phyloP scores from a whole-genome alignment of 306 rosid genomes.

The Calophaca sinica region DNA sequence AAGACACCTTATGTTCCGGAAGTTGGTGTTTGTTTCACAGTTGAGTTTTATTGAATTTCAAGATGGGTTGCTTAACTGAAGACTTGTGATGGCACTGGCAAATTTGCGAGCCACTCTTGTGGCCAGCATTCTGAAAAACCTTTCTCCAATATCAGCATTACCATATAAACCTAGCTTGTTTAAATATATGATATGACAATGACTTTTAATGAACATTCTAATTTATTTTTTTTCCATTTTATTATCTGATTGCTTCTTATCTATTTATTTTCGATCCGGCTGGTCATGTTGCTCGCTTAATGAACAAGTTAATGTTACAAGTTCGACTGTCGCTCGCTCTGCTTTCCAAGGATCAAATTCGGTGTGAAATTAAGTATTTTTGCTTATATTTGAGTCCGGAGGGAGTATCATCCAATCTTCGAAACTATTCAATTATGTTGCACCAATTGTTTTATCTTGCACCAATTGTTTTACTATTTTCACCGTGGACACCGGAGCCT shows the following conservation, averaged over 20 bases:
- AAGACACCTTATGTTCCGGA: constrained; percentile 35
- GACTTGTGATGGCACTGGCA: constrained; percentile 33
- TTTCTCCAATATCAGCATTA: background rate
- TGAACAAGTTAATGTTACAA: too few relatives aligned
- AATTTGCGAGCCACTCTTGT: constrained; percentile 42
- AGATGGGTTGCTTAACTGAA: constrained; percentile 28
- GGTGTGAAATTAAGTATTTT: too few relatives aligned
- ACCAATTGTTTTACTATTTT: too few relatives aligned
- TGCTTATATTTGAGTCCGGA: too few relatives aligned
- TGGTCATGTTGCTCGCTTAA: too few relatives aligned
- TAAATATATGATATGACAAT: constrained; percentile 18
- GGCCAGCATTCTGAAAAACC: constrained; percentile 24
- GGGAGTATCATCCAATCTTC: too few relatives aligned
- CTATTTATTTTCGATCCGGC: background rate
- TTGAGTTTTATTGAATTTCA: constrained; percentile 40
- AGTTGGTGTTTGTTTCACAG: constrained; percentile 43
- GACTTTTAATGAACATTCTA: constrained; percentile 1
- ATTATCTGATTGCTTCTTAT: background rate
- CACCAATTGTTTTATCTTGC: too few relatives aligned
- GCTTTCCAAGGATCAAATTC: too few relatives aligned
- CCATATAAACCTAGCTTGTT: constrained; percentile 36
- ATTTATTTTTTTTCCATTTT: background rate
- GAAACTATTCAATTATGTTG: too few relatives aligned
- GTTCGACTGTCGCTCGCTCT: too few relatives aligned
- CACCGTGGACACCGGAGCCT: too few relatives aligned